Conservation (phyloP, 345 rosid genomes). For the Eucalyptus shirleyi region DNA sequence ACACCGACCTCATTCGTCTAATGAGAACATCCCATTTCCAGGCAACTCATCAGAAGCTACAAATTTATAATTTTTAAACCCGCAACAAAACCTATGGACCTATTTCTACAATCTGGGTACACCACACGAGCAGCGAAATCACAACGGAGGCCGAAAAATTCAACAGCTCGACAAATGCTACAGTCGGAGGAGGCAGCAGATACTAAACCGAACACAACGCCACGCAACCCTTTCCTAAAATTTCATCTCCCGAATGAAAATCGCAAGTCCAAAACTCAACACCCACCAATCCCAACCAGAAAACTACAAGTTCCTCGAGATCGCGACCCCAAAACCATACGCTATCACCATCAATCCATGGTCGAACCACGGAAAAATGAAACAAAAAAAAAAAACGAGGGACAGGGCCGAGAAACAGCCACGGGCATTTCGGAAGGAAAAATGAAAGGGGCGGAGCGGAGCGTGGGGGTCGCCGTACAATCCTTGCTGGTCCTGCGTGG, state of each 20-base stretch:
- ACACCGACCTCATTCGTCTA: not conserved
- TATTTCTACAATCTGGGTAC: not conserved
- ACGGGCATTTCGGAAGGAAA: not conserved
- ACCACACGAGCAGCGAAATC: not conserved
- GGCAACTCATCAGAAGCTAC: not conserved
- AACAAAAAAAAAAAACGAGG: not conserved
- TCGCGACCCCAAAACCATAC: not conserved
- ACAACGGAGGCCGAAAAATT: not conserved
- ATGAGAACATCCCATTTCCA: not conserved
- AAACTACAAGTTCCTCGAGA: not conserved
- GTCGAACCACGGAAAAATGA: not conserved
- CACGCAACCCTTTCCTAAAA: not conserved
- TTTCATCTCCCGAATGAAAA: not conserved
- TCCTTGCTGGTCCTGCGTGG: slow-evolving; percentile 86
- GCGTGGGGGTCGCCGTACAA: slow-evolving; percentile 20
- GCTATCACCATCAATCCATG: not conserved
- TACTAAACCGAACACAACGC: not conserved
- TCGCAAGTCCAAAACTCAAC: not conserved
- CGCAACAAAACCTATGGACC: not conserved
- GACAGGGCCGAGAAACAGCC: not conserved
- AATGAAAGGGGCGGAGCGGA: not conserved
- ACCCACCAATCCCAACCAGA: not conserved
- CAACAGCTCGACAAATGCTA: not conserved
- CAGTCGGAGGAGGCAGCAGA: not conserved
- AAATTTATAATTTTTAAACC: not conserved